Base-by-base conservation (phyloP, 2,329 filamentous ascomycete species). In the Zymoseptoria passerinii region DNA sequence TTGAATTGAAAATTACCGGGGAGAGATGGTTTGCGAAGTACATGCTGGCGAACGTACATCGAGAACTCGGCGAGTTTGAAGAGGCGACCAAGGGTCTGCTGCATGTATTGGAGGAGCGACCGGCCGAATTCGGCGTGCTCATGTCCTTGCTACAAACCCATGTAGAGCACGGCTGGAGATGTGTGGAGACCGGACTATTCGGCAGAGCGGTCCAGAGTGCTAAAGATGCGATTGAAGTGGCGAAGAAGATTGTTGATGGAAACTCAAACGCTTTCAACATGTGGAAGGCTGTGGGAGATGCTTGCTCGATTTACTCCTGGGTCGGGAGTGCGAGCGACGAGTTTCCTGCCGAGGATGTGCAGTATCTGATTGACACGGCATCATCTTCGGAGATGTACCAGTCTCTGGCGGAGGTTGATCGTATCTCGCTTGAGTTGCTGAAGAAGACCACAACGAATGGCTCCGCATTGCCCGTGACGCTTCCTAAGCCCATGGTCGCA, bases 11-110 rank as follows among this genome's bases (percentile, higher is more conserved):
- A 51, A 78, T 83, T 35, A 70, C 77, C 19, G 84, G 82, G 0
- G 88, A 95, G 65, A 88, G 83, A 8, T 99, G 94, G 94, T 99
- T 96, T 71, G 92, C 92, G 7, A 90, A 90, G 70, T 96, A 96
- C 73, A 95, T 99, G 87, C 83, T 97, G 60, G 92, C 90, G 48
- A 97, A 99, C 68, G 89, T 99, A 56, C 90, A 91, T 72, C 85
- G 92, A 56, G 92, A 97, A 70, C 80, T 97, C 52, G 91, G 90
- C n/a, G 87, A 95, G 49, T 95, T 87, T 66, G 88, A 96, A 60
- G 85, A 89, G 56, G 89, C 94, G 0, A 88, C 95, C 59, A 72
- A 77, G 27, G 83, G 90, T 5, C 96, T 97, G 68, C 81, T 84
- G 65, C 77, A 81, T 9, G 90, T 97, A 7, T 80, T 95, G 52